A percentile compares a stretch with the other conserved stretches of the same genome.
These are phyloP conservation scores for Ogataea nakhonphanomensis DNA, from an alignment of 805 yeast genomes.

Conservation along the genomic window DNA sequence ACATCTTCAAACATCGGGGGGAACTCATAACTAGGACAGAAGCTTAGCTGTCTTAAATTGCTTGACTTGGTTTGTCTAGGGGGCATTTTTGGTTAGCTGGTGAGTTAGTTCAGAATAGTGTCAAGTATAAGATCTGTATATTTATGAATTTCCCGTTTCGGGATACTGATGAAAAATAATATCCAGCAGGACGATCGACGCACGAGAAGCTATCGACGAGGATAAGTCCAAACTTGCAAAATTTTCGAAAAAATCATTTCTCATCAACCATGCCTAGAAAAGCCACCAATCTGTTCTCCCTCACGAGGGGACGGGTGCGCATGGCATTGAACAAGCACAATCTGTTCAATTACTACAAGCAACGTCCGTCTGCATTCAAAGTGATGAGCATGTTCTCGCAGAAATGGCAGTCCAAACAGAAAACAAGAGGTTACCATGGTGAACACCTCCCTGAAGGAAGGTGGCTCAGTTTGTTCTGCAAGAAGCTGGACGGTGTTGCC, in stretches of 20 bases:
- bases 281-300: conserved; percentile 29
- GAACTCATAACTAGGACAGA: conserved; percentile 7
- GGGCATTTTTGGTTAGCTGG: neutral
- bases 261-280: conserved; percentile 29
- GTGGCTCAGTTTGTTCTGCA: conserved; percentile 69
- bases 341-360: conserved; percentile 82
- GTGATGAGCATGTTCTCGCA: conserved; percentile 81
- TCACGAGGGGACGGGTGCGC: conserved; percentile 52
- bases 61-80: conserved; percentile 2
- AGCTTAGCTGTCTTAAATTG: neutral
- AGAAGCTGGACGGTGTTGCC: conserved; percentile 77
- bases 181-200: conserved; percentile 11
- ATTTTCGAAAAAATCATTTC: conserved; percentile 3
- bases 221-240: conserved; percentile 4
- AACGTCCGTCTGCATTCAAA: conserved; percentile 48
- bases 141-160: conserved; percentile 12
- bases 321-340: conserved; percentile 91
- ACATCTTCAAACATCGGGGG: conserved; percentile 1
- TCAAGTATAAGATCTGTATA: neutral
- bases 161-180: conserved; percentile 6
- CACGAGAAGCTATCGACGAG: neutral
- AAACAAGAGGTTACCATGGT: conserved; percentile 93
- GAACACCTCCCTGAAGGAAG: conserved; percentile 84
- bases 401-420: conserved; percentile 87
- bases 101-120: too few relatives aligned